These are phyloP conservation scores for Pichia manshurica DNA, from an alignment of 805 yeast genomes.

Conservation along the genomic window DNA sequence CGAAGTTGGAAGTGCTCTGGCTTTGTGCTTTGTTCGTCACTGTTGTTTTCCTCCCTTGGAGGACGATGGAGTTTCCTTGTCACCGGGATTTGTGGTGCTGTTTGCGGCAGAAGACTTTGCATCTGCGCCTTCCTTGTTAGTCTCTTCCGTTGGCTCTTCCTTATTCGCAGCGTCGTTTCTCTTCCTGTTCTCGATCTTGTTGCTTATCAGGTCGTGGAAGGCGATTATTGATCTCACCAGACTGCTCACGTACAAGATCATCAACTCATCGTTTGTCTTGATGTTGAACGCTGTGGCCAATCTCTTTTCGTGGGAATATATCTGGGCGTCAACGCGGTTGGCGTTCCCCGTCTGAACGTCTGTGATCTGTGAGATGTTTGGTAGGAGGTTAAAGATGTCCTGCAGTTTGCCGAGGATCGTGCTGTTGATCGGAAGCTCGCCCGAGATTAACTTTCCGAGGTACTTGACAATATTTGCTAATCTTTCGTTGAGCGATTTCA, in stretches of 20 bases:
- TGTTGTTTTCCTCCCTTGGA: not conserved
- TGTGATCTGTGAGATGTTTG: conserved; percentile 51
- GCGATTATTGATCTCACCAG: conserved; percentile 92
- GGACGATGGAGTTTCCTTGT: too few relatives aligned
- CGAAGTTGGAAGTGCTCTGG: too few relatives aligned
- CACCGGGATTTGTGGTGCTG: not conserved
- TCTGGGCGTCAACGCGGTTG: conserved; percentile 13
- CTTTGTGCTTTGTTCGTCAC: not conserved
- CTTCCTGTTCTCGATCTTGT: conserved; percentile 75
- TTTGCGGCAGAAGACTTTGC: not conserved
- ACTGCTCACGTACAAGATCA: conserved; percentile 86
- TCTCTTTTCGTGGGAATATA: conserved; percentile 18
- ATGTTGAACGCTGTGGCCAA: conserved; percentile 77
- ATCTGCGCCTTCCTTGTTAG: not conserved
- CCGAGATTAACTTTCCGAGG: conserved; percentile 63
- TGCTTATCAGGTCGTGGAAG: conserved; percentile 93
- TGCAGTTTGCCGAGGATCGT: conserved; percentile 87
- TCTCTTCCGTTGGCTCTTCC: not conserved
- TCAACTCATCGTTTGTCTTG: conserved; percentile 92
- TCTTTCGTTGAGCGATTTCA: conserved; percentile 78
- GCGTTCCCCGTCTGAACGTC: conserved; percentile 7
- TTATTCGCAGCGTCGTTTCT: not conserved
- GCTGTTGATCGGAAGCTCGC: conserved; percentile 81
- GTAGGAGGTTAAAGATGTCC: conserved; percentile 88
- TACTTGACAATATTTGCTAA: conserved; percentile 73